A percentile compares a stretch with the other conserved stretches of the same genome.
phyloP scores from a whole-genome alignment of 345 rosid species.

The Dipteronia sinensis region DNA sequence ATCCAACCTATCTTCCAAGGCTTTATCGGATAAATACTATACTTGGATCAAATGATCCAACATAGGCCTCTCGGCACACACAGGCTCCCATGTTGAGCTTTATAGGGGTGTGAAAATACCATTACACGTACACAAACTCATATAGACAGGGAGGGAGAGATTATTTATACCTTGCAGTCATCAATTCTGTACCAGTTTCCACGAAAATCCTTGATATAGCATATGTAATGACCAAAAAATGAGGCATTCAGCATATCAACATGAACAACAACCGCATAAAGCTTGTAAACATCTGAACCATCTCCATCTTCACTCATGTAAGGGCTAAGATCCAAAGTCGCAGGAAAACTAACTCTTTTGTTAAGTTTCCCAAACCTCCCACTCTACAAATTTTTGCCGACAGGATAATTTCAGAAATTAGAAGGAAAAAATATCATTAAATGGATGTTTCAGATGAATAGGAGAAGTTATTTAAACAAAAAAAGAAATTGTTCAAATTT shows the following conservation, averaged over 20 bases:
- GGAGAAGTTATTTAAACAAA: not conserved
- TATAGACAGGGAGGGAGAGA: not conserved
- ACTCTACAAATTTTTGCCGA: constrained; percentile 58
- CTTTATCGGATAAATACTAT: not conserved
- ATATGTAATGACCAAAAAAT: constrained; percentile 93
- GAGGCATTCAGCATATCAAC: constrained; percentile 98
- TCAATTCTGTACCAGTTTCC: constrained; percentile 89
- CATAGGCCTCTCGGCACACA: not conserved
- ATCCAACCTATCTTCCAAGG: constrained; percentile 2
- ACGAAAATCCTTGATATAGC: constrained; percentile 78
- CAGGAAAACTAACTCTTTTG: constrained; percentile 86
- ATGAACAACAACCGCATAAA: constrained; percentile 95
- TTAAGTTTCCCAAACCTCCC: constrained; percentile 98
- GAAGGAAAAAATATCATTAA: not conserved
- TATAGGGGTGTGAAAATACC: not conserved
- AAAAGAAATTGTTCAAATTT: not conserved
- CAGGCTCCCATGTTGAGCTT: not conserved
- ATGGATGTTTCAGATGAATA: not conserved
- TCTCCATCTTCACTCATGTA: constrained; percentile 84
- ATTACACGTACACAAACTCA: not conserved
- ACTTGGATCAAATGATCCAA: not conserved
- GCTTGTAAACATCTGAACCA: constrained; percentile 68
- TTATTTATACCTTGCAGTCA: constrained; percentile 75
- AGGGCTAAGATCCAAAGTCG: constrained; percentile 76
- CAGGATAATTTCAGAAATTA: constrained; percentile 12